Evolutionary conservation across 2,329 filamentous ascomycete genomes (phyloP).

Genomic region (Fusarium clavum): DNA sequence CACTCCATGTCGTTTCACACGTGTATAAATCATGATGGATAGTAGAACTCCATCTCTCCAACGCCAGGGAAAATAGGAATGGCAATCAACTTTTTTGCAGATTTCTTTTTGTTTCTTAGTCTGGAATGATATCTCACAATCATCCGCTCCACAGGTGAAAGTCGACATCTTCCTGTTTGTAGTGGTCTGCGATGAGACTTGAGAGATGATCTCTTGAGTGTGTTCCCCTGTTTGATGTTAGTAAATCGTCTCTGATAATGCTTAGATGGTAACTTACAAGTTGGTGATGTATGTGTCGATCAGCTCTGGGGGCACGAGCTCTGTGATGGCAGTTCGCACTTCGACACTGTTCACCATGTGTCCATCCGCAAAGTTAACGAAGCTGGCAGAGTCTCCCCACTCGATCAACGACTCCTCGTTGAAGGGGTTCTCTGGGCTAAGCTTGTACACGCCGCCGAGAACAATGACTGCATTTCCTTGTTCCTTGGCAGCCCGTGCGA

Average conservation of each 20-base stretch:
- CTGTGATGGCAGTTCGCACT: constrained; percentile 82
- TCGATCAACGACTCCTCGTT: constrained; percentile 86
- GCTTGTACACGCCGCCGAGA: constrained; percentile 90
- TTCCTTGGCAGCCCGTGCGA: constrained; percentile 86
- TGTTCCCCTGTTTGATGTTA: constrained; percentile 62
- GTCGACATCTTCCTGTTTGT: constrained; percentile 77
- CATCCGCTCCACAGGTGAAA: constrained; percentile 60
- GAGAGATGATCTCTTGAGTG: constrained; percentile 80
- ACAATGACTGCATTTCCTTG: constrained; percentile 88
- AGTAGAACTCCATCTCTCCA: constrained; percentile 29
- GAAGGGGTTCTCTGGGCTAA: constrained; percentile 90
- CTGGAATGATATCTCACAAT: constrained; percentile 24
- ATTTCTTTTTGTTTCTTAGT: constrained; percentile 27
- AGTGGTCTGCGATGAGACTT: constrained; percentile 79
- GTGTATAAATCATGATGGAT: constrained; percentile 12
- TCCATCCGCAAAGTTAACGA: constrained; percentile 83
- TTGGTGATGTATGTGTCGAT: constrained; percentile 90
- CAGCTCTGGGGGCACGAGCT: constrained; percentile 81
- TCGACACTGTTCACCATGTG: constrained; percentile 81
- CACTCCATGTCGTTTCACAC: constrained; percentile 21
- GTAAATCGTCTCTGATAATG: not conserved
- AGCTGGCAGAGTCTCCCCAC: constrained; percentile 82
- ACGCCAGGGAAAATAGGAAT: constrained; percentile 30
- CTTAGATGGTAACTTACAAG: constrained; percentile 54
- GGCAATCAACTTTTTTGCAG: constrained; percentile 30